These are phyloP conservation scores for Pythium periplocum DNA, from an alignment of 352 stramenopile genomes.

Conservation along the genomic window DNA sequence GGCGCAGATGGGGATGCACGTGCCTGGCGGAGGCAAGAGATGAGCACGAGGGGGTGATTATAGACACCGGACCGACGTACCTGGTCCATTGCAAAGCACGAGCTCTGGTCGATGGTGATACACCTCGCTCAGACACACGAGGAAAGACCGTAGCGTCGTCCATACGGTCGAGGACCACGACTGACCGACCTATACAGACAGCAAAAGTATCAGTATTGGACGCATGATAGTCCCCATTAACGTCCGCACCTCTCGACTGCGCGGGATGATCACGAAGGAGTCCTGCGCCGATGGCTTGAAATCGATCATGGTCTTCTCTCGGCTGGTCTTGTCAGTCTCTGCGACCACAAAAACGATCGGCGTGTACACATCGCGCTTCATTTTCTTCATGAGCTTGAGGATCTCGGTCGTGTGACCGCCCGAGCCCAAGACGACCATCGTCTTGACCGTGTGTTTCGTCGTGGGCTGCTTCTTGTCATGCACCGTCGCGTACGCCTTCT, in stretches of 20 bases:
- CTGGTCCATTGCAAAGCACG: slow-evolving; percentile 93
- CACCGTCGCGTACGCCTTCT: slow-evolving; percentile 6
- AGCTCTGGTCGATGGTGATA: slow-evolving; percentile 74
- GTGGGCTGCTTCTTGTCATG: slow-evolving; percentile 9
- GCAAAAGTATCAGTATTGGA: not conserved
- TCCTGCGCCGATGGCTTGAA: slow-evolving; percentile 40
- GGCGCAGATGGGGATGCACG: slow-evolving; percentile 90
- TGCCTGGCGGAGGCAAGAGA: slow-evolving; percentile 41
- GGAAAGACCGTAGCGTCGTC: slow-evolving; percentile 81
- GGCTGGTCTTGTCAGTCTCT: slow-evolving; percentile 88
- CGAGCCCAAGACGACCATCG: slow-evolving; percentile 82
- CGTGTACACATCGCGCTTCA: slow-evolving; percentile 76
- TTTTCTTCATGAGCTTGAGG: slow-evolving; percentile 86
- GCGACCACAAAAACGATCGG: slow-evolving; percentile 89
- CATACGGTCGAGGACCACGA: slow-evolving; percentile 87
- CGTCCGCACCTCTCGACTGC: slow-evolving; percentile 82
- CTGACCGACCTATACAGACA: slow-evolving; percentile 79
- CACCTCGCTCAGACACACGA: slow-evolving; percentile 72
- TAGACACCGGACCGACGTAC: slow-evolving; percentile 11
- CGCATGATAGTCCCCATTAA: not conserved
- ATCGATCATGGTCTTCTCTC: slow-evolving; percentile 65
- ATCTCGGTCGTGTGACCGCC: slow-evolving; percentile 95
- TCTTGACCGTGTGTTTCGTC: slow-evolving; percentile 20
- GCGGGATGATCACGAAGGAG: slow-evolving; percentile 80
- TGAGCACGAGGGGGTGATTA: not conserved